Conservation (phyloP, 1,139 yeast genomes). For the Yamadazyma atlantica region DNA sequence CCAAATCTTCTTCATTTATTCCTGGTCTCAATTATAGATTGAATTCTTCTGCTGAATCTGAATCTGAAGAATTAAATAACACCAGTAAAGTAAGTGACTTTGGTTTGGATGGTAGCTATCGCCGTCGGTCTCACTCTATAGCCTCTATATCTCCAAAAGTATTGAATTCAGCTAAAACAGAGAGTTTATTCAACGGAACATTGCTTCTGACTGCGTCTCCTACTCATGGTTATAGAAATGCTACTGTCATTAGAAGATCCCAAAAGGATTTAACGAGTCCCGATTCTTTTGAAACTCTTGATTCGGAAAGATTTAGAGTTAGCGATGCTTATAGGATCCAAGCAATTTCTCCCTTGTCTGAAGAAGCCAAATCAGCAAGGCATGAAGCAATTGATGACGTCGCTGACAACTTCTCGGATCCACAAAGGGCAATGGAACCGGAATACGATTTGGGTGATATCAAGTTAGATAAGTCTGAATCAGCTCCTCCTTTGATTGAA, state of each 20-base stretch:
- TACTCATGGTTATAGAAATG: constrained; percentile 9
- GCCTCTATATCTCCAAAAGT: background rate
- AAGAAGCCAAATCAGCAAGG: background rate
- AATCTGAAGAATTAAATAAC: background rate
- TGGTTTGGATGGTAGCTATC: too few species aligned
- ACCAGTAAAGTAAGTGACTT: too few species aligned
- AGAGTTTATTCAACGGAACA: constrained; percentile 21
- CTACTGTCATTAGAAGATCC: constrained; percentile 14
- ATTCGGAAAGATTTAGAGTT: background rate
- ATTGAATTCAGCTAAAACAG: constrained; percentile 11
- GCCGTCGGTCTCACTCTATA: background rate
- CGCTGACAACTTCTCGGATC: background rate
- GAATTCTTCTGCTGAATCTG: background rate
- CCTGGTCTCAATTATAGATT: constrained; percentile 12
- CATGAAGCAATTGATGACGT: background rate
- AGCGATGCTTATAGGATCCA: constrained; percentile 4
- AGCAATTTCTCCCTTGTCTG: constrained; percentile 11
- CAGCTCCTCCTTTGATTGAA: background rate
- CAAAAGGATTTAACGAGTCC: background rate
- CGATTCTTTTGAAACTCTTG: background rate
- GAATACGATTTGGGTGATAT: background rate
- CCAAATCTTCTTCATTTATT: constrained; percentile 12
- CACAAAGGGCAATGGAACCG: background rate
- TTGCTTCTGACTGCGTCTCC: constrained; percentile 18
- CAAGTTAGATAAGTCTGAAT: background rate